Evolutionary conservation across 371 early-diverging fungal species (phyloP), one percentile per base, ranked within the genome.

Genomic region (Saksenaea oblongispora): DNA sequence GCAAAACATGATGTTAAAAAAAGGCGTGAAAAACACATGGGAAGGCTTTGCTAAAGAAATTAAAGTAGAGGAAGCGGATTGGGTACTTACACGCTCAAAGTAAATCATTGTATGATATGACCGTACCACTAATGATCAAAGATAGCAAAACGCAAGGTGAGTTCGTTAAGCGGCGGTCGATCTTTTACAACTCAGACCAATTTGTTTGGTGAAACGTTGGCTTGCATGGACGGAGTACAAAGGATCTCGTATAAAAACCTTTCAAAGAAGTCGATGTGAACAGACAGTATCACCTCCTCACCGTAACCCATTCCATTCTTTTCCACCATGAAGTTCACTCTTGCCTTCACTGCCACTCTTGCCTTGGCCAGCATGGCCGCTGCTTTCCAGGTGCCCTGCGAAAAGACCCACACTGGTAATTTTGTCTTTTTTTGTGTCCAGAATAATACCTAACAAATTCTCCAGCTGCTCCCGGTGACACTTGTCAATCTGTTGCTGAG

Each of bases 291-390:
- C 18, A 8, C 18, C 56, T 34, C 15, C 34, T 56, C 34, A 11
- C 28, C 56, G 34, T 34, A 14, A 34, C 56, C 70, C 70, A 60
- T 70, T 66, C 73, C 70, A 66, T 70, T 64, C 64, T 66, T 54
- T 13, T 34, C 37, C 15, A 64, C 54, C 63, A 73, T 73, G 73
- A 73, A 73, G 42, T 73, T 73, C 53, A 58, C 70, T 42, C 18
- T 73, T 22, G 64, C 62, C 39, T 59, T 69, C 41, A 41, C 65
- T 26, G 65, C 65, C 37, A 37, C 58, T 24, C 17, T 73, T 42
- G 70, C 70, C 34, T 28, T 73, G 14, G 62, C 56, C 26, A 24
- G 66, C 14, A 36, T 55, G 58, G 70, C 55, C 14, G 66, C 67
- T 15, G 70, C 73, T 27, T 17, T 55, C 36, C 26, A 13, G 17